A percentile compares a stretch with the other conserved stretches of the same genome.
Conservation (phyloP, 345 rosid genomes). For the Euphorbia pulcherrima region DNA sequence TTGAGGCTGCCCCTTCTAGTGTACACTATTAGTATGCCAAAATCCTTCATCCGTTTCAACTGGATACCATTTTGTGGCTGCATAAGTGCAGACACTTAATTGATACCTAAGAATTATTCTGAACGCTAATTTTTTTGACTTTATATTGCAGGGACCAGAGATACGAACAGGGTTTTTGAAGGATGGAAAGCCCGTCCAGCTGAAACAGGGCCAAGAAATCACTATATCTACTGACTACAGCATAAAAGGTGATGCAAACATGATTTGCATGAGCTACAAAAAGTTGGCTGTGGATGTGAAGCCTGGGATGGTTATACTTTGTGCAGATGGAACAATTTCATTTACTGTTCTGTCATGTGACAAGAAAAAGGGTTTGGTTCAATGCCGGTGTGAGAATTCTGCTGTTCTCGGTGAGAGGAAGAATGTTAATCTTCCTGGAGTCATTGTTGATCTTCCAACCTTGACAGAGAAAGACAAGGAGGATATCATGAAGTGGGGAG, state of each 20-base stretch:
- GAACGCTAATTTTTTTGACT: background rate
- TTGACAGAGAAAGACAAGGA: slow-evolving; percentile 95
- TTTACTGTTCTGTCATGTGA: slow-evolving; percentile 77
- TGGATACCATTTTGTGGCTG: background rate
- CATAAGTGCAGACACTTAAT: background rate
- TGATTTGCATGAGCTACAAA: slow-evolving; percentile 90
- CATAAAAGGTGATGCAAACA: slow-evolving; percentile 66
- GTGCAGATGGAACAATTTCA: slow-evolving; percentile 94
- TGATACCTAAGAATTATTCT: background rate
- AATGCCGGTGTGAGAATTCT: slow-evolving; percentile 80
- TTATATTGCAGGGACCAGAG: slow-evolving; percentile 24
- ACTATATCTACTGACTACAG: slow-evolving; percentile 74
- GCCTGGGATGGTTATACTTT: slow-evolving; percentile 87
- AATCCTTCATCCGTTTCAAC: background rate
- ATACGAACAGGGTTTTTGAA: slow-evolving; percentile 30
- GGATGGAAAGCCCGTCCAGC: slow-evolving; percentile 26
- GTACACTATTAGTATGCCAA: background rate
- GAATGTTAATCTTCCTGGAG: slow-evolving; percentile 97
- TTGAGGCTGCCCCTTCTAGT: no score
- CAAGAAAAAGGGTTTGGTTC: slow-evolving; percentile 59
- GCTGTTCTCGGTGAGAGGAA: slow-evolving; percentile 97
- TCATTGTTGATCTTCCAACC: slow-evolving; percentile 95
- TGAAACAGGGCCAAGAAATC: slow-evolving; percentile 61
- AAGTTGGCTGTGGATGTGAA: slow-evolving; percentile 77
- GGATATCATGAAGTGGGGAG: slow-evolving; percentile 87